Base-by-base conservation (phyloP, 495 filamentous ascomycete genomes). In the Xylaria intraflava region DNA sequence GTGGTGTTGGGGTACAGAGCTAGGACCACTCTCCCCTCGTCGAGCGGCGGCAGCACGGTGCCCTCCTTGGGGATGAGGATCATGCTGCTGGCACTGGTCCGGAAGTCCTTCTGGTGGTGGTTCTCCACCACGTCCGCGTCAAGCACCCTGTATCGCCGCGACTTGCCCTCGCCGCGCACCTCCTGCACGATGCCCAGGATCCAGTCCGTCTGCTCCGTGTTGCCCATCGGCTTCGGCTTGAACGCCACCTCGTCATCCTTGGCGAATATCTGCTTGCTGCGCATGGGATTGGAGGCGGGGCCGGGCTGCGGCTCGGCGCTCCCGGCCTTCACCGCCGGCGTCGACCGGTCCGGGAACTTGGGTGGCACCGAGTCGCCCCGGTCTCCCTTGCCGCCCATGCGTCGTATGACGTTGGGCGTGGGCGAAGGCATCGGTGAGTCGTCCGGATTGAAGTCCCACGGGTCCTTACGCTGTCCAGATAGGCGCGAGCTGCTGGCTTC, bases 131-230 rank as follows among this genome's bases (percentile, higher is more conserved):
- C 84, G 63, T 99, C 94, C 3, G 88, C 84, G 63, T 99, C 94
- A 66, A 94, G 87, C 20, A 99, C 91, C 66, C 92, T 89, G 72
- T 96, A 98, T 54, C 90, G 83, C 60, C 90, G 86, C 61, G 90
- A 88, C 55, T 86, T 85, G 40, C 90, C 92, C 48, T 95, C 89
- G 9, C 89, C 92, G 47, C 84, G 77, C 16, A 97, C 86, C 35
- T 78, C 78, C 55, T 88, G 87, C 56, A 99, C 90, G 49, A 84
- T 86, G 56, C 91, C 95, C 54, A 96, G 81, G 49, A 97, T 96
- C 80, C 88, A 90, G 61, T 89, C 86, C 53, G 87, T 88, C 52
- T 87, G 81, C 19, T 78, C 77, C 42, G 80, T 79, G 24, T 81
- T 79, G 22, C 74, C 76, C 2, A 79, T 77, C 46, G 85, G 80